A percentile compares a stretch with the other conserved stretches of the same genome.
phyloP scores from a whole-genome alignment of 2,329 filamentous ascomycete species.

The Hymenoscyphus albidus region DNA sequence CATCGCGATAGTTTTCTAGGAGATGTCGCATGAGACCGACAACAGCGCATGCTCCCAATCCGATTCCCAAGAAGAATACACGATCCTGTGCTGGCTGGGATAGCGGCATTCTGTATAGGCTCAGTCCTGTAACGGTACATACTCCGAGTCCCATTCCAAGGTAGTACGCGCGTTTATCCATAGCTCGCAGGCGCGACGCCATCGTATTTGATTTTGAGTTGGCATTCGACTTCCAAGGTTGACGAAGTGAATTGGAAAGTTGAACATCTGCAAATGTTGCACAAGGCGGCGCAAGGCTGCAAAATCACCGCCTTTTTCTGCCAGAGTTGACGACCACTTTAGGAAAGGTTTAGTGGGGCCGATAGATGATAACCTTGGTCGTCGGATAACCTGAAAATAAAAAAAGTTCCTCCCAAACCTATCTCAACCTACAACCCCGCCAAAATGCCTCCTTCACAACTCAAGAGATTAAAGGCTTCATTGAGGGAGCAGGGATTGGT shows the following conservation, averaged over 20 bases:
- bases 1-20: constrained; percentile 57
- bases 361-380: constrained; percentile 14
- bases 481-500: constrained; percentile 85
- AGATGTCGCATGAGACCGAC: constrained; percentile 54
- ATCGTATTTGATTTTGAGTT: not conserved
- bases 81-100: constrained; percentile 30
- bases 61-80: constrained; percentile 29
- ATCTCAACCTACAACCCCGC: constrained; percentile 23
- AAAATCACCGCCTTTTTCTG: constrained; percentile 16
- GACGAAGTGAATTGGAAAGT: too few relatives aligned
- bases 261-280: not conserved
- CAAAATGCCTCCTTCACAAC: constrained; percentile 86
- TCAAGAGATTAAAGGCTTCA: constrained; percentile 92
- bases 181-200: constrained; percentile 2
- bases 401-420: constrained; percentile 12
- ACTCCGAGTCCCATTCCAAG: constrained; percentile 1
- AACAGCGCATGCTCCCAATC: constrained; percentile 55
- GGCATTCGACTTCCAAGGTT: not conserved
- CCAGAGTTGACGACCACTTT: constrained; percentile 4
- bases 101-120: constrained; percentile 26
- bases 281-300: constrained; percentile 4
- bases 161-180: not conserved
- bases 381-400: constrained; percentile 11
- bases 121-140: not conserved
- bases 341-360: constrained; percentile 23